A percentile compares a stretch with the other conserved stretches of the same genome.
Evolutionary conservation across 2,329 filamentous ascomycete species (phyloP).

Genomic region (Hypoxylon sp.): DNA sequence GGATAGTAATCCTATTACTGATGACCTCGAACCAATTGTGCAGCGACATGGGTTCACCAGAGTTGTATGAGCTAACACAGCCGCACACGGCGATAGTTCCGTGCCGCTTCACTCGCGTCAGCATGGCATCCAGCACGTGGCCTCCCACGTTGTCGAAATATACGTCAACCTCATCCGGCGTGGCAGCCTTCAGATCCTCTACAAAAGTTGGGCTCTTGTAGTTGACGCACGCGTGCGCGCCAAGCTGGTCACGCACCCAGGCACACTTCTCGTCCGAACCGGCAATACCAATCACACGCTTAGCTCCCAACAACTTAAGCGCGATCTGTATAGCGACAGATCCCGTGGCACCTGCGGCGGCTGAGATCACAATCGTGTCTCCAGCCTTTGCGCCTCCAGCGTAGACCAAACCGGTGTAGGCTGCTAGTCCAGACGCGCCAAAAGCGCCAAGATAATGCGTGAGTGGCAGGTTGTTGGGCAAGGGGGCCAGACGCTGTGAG

Average conservation of each 20-base stretch:
- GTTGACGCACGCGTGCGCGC: conserved; percentile 69
- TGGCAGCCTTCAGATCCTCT: conserved; percentile 62
- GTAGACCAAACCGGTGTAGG: conserved; percentile 61
- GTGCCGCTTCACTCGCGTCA: conserved; percentile 58
- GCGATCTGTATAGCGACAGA: conserved; percentile 68
- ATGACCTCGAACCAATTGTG: conserved; percentile 63
- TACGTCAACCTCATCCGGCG: conserved; percentile 65
- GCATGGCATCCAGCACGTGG: conserved; percentile 62
- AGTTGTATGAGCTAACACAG: conserved; percentile 61
- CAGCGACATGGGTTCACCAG: conserved; percentile 51
- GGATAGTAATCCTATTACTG: conserved; percentile 58
- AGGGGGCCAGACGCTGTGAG: conserved; percentile 41
- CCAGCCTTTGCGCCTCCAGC: conserved; percentile 57
- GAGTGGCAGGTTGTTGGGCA: conserved; percentile 45
- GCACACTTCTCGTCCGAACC: conserved; percentile 67
- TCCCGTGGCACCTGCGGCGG: conserved; percentile 65
- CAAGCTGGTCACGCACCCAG: conserved; percentile 63
- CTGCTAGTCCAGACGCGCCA: conserved; percentile 58
- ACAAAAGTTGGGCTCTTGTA: conserved; percentile 66
- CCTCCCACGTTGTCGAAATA: conserved; percentile 68
- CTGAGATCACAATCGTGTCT: conserved; percentile 62
- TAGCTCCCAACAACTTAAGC: conserved; percentile 63
- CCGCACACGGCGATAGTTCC: conserved; percentile 62
- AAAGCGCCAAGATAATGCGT: conserved; percentile 53
- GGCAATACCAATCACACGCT: conserved; percentile 67